Conservation (phyloP, 441 rosid genomes). For the Gossypium gossypioides region DNA sequence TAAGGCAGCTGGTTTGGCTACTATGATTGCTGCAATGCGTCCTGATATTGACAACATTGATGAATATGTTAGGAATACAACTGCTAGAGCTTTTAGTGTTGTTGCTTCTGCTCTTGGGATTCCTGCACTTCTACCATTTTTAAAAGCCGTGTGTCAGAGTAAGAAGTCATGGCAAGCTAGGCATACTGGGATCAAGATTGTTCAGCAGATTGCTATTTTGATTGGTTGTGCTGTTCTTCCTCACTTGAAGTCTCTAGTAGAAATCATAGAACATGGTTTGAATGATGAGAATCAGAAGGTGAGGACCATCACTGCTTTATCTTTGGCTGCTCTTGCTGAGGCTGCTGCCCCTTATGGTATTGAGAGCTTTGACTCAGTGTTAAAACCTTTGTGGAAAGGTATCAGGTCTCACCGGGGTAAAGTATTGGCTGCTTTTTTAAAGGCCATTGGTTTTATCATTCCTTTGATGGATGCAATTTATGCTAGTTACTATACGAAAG, state of each 20-base stretch:
- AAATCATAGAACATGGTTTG: slow-evolving; percentile 83
- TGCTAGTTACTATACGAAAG: slow-evolving; percentile 87
- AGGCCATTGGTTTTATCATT: slow-evolving; percentile 90
- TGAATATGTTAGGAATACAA: slow-evolving; percentile 93
- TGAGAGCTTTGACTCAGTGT: slow-evolving; percentile 87
- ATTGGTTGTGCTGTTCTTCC: slow-evolving; percentile 97
- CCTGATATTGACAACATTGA: slow-evolving; percentile 93
- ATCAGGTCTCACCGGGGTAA: slow-evolving; percentile 92
- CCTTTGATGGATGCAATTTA: slow-evolving; percentile 95
- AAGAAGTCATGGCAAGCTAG: slow-evolving; percentile 99
- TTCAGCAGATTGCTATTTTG: slow-evolving; percentile 94
- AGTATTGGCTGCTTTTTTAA: slow-evolving; percentile 93
- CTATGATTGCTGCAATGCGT: slow-evolving; percentile 99
- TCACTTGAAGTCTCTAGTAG: slow-evolving; percentile 78
- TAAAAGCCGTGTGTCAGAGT: slow-evolving; percentile 96
- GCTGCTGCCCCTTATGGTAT: slow-evolving; percentile 98
- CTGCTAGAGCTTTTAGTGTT: slow-evolving; percentile 96
- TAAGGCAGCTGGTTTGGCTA: slow-evolving; percentile 96
- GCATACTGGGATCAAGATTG: slow-evolving; percentile 95
- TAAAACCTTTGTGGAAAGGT: slow-evolving; percentile 96
- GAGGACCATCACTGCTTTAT: slow-evolving; percentile 88
- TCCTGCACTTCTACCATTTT: slow-evolving; percentile 78
- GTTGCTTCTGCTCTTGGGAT: slow-evolving; percentile 96
- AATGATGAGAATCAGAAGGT: slow-evolving; percentile 95
- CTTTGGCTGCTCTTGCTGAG: slow-evolving; percentile 97